Base-by-base conservation (phyloP, 495 filamentous ascomycete genomes). In the Stereocaulon alpinum region DNA sequence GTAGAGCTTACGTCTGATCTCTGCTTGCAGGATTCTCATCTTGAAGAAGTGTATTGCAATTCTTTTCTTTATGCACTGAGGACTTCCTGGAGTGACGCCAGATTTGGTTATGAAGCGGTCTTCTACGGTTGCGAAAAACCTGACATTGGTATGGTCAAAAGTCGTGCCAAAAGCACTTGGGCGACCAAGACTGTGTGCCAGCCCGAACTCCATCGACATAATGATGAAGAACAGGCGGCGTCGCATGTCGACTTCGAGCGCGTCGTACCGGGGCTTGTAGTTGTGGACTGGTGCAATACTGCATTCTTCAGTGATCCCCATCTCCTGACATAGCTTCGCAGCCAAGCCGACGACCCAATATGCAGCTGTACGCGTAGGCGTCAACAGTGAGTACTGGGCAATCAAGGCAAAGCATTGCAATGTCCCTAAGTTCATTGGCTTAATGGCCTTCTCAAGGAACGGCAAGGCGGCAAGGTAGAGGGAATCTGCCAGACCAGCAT, bases 341-440 rank as follows among this genome's bases (percentile, higher is more conserved):
- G 88, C 90, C 40, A 91, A 80, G 14, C 92, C 92, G 44, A 94
- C 82, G 37, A 97, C 82, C 75, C 94, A 95, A 69, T 95, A 97
- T 42, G 85, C 85, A 20, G 92, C 88, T 24, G 90, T 94, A 49
- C 89, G 76, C 0, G 91, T 96, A 4, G 92, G 91, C 4, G 91
- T 96, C 42, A 96, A 72, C 41, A 96, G 76, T 11, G 92, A 95
- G 73, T 97, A 97, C 67, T 92, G 88, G 20, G 83, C 89, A 70
- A 96, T 90, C 14, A 97, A 70, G 0, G 86, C 79, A 47, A 95
- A 80, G 63, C 91, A 95, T 70, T 97, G 92, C n/a, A 97, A 73
- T 0, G 92, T 91, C 65, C 82, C 86, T 17, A 95, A 68, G 66
- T 96, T 87, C 78, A 91, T 94, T 15, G 82, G 80, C 59, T 82